Base-by-base conservation (phyloP, 139 green algal genomes). In the Chlamydomonas sp. region DNA sequence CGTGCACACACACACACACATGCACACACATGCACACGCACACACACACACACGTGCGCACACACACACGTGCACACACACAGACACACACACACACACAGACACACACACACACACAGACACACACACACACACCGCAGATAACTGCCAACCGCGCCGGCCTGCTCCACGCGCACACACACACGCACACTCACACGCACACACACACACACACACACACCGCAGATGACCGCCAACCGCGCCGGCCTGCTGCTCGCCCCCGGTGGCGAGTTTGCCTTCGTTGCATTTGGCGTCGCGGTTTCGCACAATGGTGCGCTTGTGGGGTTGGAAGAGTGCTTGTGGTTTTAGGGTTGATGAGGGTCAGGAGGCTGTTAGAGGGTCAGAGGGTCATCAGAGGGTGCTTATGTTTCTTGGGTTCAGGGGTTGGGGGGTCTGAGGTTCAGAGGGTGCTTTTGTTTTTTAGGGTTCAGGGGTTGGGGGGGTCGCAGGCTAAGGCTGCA, bases 241-340 rank as follows among this genome's bases (percentile, higher is more conserved):
- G n/a, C n/a, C n/a, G n/a, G n/a, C n/a, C n/a, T n/a, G n/a, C n/a
- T n/a, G n/a, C n/a, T n/a, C n/a, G n/a, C n/a, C 43, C 43, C 80
- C 24, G 92, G 93, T 22, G 94, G 94, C 22, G 94, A 99, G 84
- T 99, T 99, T 85, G 94, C 94, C 3, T 99, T 99, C 77, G 95
- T 99, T 20, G 86, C 92, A 16, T 97, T 98, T 76, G 91, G 89
- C 24, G 88, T 97, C 76, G 85, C 90, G n/a, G n/a, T n/a, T n/a
- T n/a, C n/a, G n/a, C 73, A n/a, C n/a, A n/a, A n/a, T n/a, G n/a
- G n/a, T n/a, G n/a, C n/a, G n/a, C n/a, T n/a, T n/a, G n/a, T n/a
- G n/a, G n/a, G n/a, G n/a, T n/a, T n/a, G n/a, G n/a, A n/a, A n/a
- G n/a, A n/a, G n/a, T n/a, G n/a, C n/a, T n/a, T n/a, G n/a, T n/a